Evolutionary conservation across 371 early-diverging fungal species (phyloP), one percentile per base, ranked within the genome.

Genomic region (Fennellomyces sp.): DNA sequence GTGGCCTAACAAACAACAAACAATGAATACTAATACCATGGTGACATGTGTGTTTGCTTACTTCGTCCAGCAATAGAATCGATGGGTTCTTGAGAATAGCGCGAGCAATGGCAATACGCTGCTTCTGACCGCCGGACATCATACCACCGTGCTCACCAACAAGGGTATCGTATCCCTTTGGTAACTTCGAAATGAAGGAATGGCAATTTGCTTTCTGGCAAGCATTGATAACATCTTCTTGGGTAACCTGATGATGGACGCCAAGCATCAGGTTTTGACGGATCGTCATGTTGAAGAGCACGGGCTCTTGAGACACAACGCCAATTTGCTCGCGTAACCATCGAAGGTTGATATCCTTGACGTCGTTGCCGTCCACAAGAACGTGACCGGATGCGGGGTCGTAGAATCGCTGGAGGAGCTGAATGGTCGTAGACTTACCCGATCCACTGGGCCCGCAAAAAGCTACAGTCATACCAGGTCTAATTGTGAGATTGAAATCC

Each of bases 321-420:
- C 80, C 82, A 56, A 85, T 76, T 15, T 72, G 66, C 38, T 75
- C 64, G 4, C 81, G 72, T 17, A 80, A 66, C 68, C 75, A 76
- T 5, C 60, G 36, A 25, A 76, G 63, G 42, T 86, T 83, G 52
- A 78, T 55, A 0, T 75, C 66, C 39, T 75, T 69, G 39, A 84
- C 33, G 21, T 81, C 65, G 7, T 62, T 60, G 7, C 78, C 80
- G 63, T 85, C 86, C 49, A 83, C 47, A 10, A 19, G 31, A 7
- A 80, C 54, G 0, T 42, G 17, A 1, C 79, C 79, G 1, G 42
- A 21, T 15, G 31, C 11, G 5, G 60, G 56, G 64, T 92, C 91
- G 69, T 93, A 93, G 68, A 87, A 91, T 3, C 94, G 85, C 64
- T 89, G 83, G 8, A 94, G 56, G 26, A 92, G 74, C 19, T 81